phyloP scores from a whole-genome alignment of 2,329 filamentous ascomycete genomes.

The Claviceps quebecensis region DNA sequence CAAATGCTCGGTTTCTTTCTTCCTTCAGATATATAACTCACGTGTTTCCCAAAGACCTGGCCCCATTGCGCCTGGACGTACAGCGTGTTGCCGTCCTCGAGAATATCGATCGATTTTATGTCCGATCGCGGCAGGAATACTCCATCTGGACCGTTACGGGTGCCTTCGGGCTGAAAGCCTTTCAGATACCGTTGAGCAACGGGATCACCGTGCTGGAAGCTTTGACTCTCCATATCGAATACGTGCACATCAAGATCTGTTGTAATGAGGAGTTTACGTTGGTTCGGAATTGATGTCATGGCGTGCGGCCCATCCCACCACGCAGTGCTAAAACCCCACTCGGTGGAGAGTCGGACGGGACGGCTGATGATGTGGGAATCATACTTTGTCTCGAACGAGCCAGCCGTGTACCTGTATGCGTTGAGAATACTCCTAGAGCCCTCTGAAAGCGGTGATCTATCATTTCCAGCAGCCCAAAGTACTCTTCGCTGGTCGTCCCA shows the following conservation, averaged over 20 bases:
- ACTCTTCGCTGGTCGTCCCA: not conserved
- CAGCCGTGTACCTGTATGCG: not conserved
- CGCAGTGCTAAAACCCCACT: not conserved
- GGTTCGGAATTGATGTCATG: not conserved
- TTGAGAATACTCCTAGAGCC: not conserved
- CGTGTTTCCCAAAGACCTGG: not conserved
- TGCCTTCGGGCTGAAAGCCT: not conserved
- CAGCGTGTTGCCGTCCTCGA: not conserved
- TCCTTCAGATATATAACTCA: not conserved
- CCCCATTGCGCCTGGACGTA: slow-evolving; percentile 2
- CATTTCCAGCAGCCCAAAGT: slow-evolving; percentile 1
- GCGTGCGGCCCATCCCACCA: slow-evolving; percentile 4
- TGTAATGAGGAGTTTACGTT: not conserved
- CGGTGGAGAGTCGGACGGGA: not conserved
- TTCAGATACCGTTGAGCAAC: not conserved
- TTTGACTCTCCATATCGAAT: not conserved
- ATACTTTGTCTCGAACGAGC: not conserved
- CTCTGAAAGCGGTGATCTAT: not conserved
- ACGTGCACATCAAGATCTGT: slow-evolving; percentile 2
- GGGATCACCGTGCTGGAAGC: not conserved
- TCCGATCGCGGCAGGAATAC: not conserved
- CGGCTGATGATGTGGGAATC: not conserved
- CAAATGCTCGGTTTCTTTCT: not conserved
- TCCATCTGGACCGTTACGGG: not conserved
- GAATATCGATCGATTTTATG: not conserved